A percentile compares a stretch with the other conserved stretches of the same genome.
Evolutionary conservation across 1,284 basidiomycete species (phyloP).

Genomic region (Ceratorhiza oryzae-sativae): DNA sequence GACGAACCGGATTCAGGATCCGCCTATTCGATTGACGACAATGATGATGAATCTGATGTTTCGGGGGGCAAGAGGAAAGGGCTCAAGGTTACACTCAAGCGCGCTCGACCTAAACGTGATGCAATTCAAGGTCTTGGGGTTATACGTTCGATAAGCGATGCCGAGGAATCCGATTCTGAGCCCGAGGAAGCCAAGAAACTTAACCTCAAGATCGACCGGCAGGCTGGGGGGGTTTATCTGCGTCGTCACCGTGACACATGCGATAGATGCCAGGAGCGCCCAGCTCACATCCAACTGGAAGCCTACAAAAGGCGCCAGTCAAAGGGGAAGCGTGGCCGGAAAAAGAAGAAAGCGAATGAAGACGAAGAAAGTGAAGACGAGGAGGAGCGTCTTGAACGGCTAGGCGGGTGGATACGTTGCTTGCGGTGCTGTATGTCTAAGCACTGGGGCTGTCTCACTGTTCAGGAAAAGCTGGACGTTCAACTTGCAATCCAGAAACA

Average conservation of each 20-base stretch:
- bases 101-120: constrained; percentile 11
- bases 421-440: constrained; percentile 76
- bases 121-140: constrained; percentile 37
- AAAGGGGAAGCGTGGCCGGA: constrained; percentile 51
- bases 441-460: constrained; percentile 81
- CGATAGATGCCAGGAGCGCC: constrained; percentile 70
- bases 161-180: constrained; percentile 56
- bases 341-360: constrained; percentile 58
- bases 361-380: constrained; percentile 58
- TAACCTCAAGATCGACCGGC: too few relatives aligned
- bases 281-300: constrained; percentile 64
- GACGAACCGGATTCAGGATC: constrained; percentile 1
- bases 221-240: constrained; percentile 62
- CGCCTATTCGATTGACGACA: neutral
- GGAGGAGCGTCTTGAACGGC: constrained; percentile 59
- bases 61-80: neutral
- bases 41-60: constrained; percentile 1
- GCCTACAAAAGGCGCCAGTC: constrained; percentile 53
- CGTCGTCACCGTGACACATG: constrained; percentile 67
- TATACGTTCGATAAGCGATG: constrained; percentile 36
- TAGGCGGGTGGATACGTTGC: constrained; percentile 88
- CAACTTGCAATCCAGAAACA: constrained; percentile 63
- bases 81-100: constrained; percentile 13
- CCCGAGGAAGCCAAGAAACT: too few relatives aligned
- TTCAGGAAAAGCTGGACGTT: constrained; percentile 73